Evolutionary conservation across 805 yeast species (phyloP).

Genomic region (Ogataea zsoltii): DNA sequence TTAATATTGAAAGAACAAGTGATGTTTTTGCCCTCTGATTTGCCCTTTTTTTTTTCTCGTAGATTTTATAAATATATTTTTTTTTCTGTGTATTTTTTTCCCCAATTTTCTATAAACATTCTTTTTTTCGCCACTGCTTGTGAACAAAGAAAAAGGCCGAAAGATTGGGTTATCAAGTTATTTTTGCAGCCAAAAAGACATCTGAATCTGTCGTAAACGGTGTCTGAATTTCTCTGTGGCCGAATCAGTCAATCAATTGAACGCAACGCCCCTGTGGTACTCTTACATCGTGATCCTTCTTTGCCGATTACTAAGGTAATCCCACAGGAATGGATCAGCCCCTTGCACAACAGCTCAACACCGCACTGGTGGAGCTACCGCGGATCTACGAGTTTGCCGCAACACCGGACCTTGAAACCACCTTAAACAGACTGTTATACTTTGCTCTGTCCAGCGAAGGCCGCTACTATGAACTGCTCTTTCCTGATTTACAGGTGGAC

Average conservation of each 20-base stretch:
- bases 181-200: too few relatives aligned
- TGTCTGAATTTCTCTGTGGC: too few relatives aligned
- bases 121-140: too few relatives aligned
- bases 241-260: too few relatives aligned
- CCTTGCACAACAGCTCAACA: constrained; percentile 2
- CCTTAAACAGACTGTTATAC: constrained; percentile 19
- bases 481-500: constrained; percentile 18
- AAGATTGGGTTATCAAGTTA: too few relatives aligned
- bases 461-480: constrained; percentile 14
- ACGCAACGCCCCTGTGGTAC: too few relatives aligned
- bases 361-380: constrained; percentile 16
- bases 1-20: not conserved
- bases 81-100: not conserved
- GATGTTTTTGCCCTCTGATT: not conserved
- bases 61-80: not conserved
- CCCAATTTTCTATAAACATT: not conserved
- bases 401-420: constrained; percentile 20
- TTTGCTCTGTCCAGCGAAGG: constrained; percentile 20
- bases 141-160: too few relatives aligned
- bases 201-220: too few relatives aligned
- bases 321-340: not conserved
- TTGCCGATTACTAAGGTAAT: not conserved
- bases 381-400: constrained; percentile 17
- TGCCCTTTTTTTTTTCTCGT: not conserved
- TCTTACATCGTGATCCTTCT: too few relatives aligned